A percentile compares a stretch with the other conserved stretches of the same genome.
phyloP scores from a whole-genome alignment of 768 basidiomycete species.

The Lentinula aciculospora region DNA sequence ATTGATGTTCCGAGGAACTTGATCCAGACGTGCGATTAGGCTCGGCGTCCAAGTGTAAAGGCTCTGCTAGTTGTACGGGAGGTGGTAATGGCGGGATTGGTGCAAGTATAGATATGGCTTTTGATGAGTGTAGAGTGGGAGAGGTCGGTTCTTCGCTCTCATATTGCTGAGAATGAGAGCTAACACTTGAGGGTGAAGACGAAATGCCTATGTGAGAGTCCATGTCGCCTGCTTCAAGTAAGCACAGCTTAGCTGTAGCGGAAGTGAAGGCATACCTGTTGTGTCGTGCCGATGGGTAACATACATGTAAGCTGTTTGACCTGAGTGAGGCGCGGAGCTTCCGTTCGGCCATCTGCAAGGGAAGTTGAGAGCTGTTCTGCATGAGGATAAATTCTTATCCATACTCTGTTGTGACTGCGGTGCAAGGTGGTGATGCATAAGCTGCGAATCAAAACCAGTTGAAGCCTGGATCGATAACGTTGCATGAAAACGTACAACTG shows the following conservation, averaged over 20 bases:
- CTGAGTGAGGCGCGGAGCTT: slow-evolving; percentile 25
- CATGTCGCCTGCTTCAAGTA: neutral
- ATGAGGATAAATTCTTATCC: slow-evolving; percentile 20
- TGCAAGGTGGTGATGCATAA: neutral
- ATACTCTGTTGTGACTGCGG: neutral
- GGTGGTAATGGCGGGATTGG: neutral
- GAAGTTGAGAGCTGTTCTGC: slow-evolving; percentile 36
- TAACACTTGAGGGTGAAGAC: neutral
- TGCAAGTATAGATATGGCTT: neutral
- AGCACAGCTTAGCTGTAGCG: neutral
- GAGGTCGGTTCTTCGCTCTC: neutral
- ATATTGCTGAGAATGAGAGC: neutral
- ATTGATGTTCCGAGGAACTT: neutral
- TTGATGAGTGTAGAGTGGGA: neutral
- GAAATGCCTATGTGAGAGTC: neutral
- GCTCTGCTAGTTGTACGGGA: neutral
- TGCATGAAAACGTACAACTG: slow-evolving; percentile 26
- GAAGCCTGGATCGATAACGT: neutral
- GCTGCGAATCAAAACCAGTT: neutral
- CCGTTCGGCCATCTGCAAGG: slow-evolving; percentile 30
- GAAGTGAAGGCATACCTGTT: slow-evolving; percentile 14
- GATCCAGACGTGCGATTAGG: neutral
- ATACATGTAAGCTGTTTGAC: slow-evolving; percentile 29
- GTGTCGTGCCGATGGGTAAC: slow-evolving; percentile 33
- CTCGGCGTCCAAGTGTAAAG: neutral